A percentile compares a stretch with the other conserved stretches of the same genome.
These are phyloP conservation scores for Antitrichia curtipendula DNA, from an alignment of 225 moss, liverwort and hornwort species.

Conservation along the genomic window DNA sequence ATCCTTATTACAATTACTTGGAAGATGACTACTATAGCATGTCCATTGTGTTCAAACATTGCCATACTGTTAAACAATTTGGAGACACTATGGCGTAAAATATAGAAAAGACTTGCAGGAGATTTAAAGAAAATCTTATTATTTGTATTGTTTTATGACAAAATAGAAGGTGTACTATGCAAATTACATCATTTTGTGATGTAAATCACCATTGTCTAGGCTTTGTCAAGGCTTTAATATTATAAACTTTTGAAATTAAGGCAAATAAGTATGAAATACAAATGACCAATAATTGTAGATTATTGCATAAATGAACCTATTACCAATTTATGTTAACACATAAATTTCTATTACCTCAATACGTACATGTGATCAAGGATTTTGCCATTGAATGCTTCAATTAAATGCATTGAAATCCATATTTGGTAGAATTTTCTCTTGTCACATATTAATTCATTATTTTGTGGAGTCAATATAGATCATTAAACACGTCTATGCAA, in stretches of 20 bases:
- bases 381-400: neutral
- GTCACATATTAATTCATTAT: neutral
- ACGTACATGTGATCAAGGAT: neutral
- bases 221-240: neutral
- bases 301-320: no score
- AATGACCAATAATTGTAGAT: neutral
- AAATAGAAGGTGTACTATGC: neutral
- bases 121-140: neutral
- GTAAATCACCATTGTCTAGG: neutral
- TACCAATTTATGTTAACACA: neutral
- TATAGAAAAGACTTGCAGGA: rapidly evolving
- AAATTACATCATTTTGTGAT: neutral
- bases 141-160: neutral
- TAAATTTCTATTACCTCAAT: neutral
- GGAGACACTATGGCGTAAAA: rapidly evolving
- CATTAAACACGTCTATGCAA: no score
- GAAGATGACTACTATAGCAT: neutral
- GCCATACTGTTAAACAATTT: neutral
- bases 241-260: neutral
- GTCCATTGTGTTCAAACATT: neutral
- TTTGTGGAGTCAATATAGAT: neutral
- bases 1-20: neutral
- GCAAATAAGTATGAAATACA: neutral
- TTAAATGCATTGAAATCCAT: neutral
- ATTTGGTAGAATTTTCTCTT: neutral